Conservation (phyloP, 2,329 filamentous ascomycete genomes). For the Fusarium agapanthi region DNA sequence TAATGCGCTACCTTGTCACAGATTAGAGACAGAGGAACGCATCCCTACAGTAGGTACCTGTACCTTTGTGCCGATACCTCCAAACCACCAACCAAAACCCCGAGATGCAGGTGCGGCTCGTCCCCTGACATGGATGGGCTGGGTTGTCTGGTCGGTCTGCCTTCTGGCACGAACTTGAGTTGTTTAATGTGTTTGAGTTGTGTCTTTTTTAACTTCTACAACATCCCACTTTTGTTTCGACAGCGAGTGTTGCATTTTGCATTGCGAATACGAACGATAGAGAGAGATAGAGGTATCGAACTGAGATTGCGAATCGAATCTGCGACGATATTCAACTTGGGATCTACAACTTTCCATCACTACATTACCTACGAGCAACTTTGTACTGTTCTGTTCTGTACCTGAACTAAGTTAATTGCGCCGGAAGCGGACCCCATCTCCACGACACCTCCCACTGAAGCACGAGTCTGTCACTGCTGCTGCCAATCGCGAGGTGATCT, state of each 20-base stretch:
- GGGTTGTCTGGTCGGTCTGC: not conserved
- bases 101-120: conserved; percentile 40
- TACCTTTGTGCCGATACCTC: conserved; percentile 9
- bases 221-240: conserved; percentile 2
- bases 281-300: not conserved
- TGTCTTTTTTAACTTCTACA: conserved; percentile 14
- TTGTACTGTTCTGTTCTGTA: conserved; percentile 7
- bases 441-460: conserved; percentile 16
- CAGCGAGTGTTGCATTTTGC: not conserved
- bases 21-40: conserved; percentile 23
- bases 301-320: conserved; percentile 6
- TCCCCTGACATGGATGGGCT: conserved; percentile 42
- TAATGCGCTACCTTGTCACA: conserved; percentile 18
- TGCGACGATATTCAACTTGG: not conserved
- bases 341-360: not conserved
- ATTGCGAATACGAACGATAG: conserved; percentile 3
- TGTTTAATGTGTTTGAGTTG: conserved; percentile 8
- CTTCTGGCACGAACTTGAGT: conserved; percentile 24
- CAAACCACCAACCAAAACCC: conserved; percentile 37
- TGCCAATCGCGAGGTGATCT: conserved; percentile 18
- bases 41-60: not conserved
- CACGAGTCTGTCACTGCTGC: conserved; percentile 7
- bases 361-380: not conserved
- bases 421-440: conserved; percentile 36
- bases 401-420: conserved; percentile 21